A percentile compares a stretch with the other conserved stretches of the same genome.
Conservation (phyloP, 129 eudicot species). For the Saposhnikovia divaricata region DNA sequence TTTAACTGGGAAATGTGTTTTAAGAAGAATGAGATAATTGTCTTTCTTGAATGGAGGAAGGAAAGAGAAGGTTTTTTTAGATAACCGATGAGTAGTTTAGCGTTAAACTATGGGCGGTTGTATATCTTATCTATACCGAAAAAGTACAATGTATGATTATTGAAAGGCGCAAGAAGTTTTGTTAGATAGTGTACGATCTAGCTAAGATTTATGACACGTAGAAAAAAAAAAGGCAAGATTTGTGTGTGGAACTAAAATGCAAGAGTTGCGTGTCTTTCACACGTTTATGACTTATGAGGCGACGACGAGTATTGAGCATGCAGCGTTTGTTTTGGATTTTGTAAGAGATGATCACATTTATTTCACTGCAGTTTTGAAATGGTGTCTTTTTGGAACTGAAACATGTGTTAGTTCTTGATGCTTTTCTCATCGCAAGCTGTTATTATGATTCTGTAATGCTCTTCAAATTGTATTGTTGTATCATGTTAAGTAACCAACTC, state of each 20-base stretch:
- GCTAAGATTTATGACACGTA: background rate
- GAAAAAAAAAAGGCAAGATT: background rate
- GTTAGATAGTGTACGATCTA: background rate
- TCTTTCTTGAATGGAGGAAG: background rate
- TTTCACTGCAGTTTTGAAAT: background rate
- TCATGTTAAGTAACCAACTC: too few species aligned
- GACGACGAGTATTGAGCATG: conserved; percentile 5
- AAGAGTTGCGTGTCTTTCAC: background rate
- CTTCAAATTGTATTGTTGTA: background rate
- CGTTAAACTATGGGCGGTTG: background rate
- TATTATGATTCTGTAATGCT: background rate
- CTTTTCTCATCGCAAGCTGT: background rate
- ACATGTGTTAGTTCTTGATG: background rate
- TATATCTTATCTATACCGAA: background rate
- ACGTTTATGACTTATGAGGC: background rate
- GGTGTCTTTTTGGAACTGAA: background rate
- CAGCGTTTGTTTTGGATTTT: background rate
- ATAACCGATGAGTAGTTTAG: background rate
- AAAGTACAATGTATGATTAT: background rate
- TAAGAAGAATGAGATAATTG: background rate
- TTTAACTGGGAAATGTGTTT: background rate
- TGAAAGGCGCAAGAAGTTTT: background rate
- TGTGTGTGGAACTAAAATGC: conserved; percentile 5
- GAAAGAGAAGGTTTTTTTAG: background rate
- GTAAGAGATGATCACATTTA: background rate